phyloP scores from a whole-genome alignment of 257 asterid species.

The Sherardia arvensis region DNA sequence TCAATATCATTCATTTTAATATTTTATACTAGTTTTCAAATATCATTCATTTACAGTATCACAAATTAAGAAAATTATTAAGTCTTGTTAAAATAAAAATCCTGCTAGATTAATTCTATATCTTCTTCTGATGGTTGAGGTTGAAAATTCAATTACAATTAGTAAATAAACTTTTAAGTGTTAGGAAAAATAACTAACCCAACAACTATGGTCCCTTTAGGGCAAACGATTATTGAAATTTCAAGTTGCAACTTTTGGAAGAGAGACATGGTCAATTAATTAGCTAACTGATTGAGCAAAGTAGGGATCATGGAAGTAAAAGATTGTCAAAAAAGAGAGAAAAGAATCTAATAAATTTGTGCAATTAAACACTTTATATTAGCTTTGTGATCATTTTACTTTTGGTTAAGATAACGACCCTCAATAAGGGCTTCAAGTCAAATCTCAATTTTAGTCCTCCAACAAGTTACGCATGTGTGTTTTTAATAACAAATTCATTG shows the following conservation, averaged over 20 bases:
- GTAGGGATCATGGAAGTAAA: conserved; percentile 6
- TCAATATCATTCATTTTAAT: too few relatives aligned
- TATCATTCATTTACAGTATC: too few relatives aligned
- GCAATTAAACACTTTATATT: neutral
- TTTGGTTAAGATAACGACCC: conserved; percentile 16
- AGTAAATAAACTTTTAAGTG: neutral
- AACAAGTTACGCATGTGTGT: neutral
- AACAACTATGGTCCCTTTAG: neutral
- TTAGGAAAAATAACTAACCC: neutral
- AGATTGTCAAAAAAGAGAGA: conserved; percentile 8
- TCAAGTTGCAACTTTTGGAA: neutral
- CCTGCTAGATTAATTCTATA: too few relatives aligned
- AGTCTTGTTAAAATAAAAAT: too few relatives aligned
- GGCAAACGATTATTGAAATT: neutral
- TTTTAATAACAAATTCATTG: neutral
- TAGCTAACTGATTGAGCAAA: conserved; percentile 1
- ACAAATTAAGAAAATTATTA: too few relatives aligned
- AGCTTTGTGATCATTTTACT: conserved; percentile 16
- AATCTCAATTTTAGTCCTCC: neutral
- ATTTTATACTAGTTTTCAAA: too few relatives aligned
- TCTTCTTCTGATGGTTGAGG: neutral
- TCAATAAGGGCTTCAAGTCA: neutral
- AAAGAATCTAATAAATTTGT: conserved; percentile 32
- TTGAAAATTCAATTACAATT: neutral
- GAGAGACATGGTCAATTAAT: conserved; percentile 6